Conservation (phyloP, 1,284 basidiomycete species). For the Lentinula novae-zelandiae region DNA sequence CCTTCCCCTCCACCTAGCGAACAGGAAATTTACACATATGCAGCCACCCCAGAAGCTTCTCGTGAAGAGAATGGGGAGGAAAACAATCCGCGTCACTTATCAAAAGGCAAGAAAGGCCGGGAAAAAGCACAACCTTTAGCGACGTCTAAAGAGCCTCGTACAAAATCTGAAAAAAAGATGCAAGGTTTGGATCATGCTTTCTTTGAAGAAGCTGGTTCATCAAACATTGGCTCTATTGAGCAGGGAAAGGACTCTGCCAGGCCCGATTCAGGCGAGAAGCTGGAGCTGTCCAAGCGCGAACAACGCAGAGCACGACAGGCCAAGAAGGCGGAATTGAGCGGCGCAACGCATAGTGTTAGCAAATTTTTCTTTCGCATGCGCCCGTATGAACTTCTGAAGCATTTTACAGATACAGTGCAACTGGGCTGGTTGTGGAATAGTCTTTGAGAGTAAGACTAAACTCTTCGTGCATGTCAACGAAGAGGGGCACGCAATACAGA, state of each 20-base stretch:
- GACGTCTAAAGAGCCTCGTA: conserved; percentile 19
- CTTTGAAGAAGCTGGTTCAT: conserved; percentile 8
- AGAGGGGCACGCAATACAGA: conserved; percentile 62
- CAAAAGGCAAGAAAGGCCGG: conserved; percentile 15
- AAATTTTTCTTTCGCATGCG: neutral
- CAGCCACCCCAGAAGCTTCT: neutral
- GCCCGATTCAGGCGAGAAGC: conserved; percentile 18
- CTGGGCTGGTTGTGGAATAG: conserved; percentile 72
- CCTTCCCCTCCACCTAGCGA: neutral
- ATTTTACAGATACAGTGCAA: conserved; percentile 22
- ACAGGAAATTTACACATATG: neutral
- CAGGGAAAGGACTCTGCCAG: neutral
- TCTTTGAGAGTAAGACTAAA: conserved; percentile 74
- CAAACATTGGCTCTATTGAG: neutral
- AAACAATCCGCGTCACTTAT: neutral
- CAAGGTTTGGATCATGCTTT: conserved; percentile 13
- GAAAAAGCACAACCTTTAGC: conserved; percentile 13
- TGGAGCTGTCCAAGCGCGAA: conserved; percentile 70
- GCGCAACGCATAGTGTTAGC: conserved; percentile 22
- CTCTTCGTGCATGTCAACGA: conserved; percentile 76
- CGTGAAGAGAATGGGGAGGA: neutral
- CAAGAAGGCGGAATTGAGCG: conserved; percentile 61
- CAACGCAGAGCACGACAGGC: conserved; percentile 77
- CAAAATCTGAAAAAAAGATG: conserved; percentile 21
- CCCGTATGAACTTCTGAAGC: neutral